phyloP scores from a whole-genome alignment of 2,329 filamentous ascomycete genomes.

The Nemania sp. region DNA sequence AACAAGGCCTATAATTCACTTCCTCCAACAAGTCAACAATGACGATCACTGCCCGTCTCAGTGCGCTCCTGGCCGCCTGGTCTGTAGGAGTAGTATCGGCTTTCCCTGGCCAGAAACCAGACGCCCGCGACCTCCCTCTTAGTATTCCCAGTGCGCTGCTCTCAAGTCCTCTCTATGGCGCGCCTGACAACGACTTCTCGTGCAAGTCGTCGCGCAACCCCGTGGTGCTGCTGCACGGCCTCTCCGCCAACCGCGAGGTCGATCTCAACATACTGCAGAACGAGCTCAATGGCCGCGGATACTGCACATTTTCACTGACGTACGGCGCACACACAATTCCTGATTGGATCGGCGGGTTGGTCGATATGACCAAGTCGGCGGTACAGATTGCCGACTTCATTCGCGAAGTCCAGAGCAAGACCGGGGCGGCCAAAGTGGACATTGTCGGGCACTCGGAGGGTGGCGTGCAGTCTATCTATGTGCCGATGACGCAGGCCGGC shows the following conservation, averaged over 20 bases:
- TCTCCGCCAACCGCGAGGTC: slow-evolving; percentile 31
- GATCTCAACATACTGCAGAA: slow-evolving; percentile 35
- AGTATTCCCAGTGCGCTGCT: slow-evolving; percentile 27
- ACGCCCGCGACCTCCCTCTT: slow-evolving; percentile 14
- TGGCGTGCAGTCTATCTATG: slow-evolving; percentile 44
- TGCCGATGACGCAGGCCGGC: slow-evolving; percentile 35
- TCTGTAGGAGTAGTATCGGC: slow-evolving; percentile 7
- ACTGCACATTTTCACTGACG: slow-evolving; percentile 47
- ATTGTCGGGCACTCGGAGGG: slow-evolving; percentile 50
- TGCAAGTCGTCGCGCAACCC: slow-evolving; percentile 38
- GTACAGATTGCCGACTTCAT: slow-evolving; percentile 46
- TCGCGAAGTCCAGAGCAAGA: slow-evolving; percentile 40
- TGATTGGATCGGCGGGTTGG: slow-evolving; percentile 44
- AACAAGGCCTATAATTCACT: not conserved
- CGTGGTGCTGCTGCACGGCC: slow-evolving; percentile 53
- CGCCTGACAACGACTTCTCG: slow-evolving; percentile 33
- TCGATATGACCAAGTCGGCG: slow-evolving; percentile 44
- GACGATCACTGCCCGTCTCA: not conserved
- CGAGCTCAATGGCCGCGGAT: slow-evolving; percentile 39
- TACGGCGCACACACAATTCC: slow-evolving; percentile 45
- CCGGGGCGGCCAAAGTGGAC: slow-evolving; percentile 44
- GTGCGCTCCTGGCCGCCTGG: slow-evolving; percentile 8
- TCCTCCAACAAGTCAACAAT: not conserved
- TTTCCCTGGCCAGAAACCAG: not conserved
- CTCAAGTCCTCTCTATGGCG: slow-evolving; percentile 30